phyloP scores from a whole-genome alignment of 139 green algal genomes.

The Spirogloea muscicola region DNA sequence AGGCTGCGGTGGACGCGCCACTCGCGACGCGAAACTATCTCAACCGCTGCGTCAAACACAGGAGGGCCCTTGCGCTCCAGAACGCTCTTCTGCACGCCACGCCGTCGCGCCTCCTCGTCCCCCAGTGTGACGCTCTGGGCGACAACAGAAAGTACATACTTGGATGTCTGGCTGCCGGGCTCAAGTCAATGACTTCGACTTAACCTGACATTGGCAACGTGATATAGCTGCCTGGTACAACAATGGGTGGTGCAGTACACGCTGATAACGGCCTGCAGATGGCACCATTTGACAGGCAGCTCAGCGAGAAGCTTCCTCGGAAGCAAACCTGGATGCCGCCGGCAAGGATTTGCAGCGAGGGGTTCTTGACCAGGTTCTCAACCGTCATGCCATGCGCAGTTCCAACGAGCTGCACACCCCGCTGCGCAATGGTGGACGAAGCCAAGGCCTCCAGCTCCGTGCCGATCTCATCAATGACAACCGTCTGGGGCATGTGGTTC shows the following conservation, averaged over 20 bases:
- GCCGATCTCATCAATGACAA: conserved; percentile 83
- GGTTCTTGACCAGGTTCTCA: conserved; percentile 79
- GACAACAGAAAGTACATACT: too few relatives aligned
- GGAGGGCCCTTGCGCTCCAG: conserved; percentile 45
- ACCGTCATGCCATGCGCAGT: conserved; percentile 70
- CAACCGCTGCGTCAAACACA: conserved; percentile 38
- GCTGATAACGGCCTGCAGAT: too few relatives aligned
- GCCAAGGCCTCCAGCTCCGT: conserved; percentile 65
- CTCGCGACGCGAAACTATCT: conserved; percentile 29
- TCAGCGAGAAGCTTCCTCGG: too few relatives aligned
- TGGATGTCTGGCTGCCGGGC: too few relatives aligned
- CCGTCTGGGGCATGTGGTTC: conserved; percentile 81
- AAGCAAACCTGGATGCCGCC: conserved; percentile 12
- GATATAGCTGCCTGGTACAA: too few relatives aligned
- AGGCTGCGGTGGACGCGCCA: conserved; percentile 39
- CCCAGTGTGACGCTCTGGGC: conserved; percentile 65
- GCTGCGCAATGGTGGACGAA: conserved; percentile 68
- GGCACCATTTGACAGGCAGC: too few relatives aligned
- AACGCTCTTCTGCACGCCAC: conserved; percentile 51
- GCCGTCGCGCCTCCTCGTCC: conserved; percentile 58
- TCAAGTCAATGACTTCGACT: too few relatives aligned
- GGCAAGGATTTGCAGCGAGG: conserved; percentile 42
- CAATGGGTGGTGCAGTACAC: too few relatives aligned
- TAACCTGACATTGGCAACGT: too few relatives aligned
- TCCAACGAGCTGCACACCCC: conserved; percentile 76